Evolutionary conservation across 164 flowering plant genomes (phyloP), one percentile per base, ranked within the genome.

Genomic region (Kingdonia uniflora): DNA sequence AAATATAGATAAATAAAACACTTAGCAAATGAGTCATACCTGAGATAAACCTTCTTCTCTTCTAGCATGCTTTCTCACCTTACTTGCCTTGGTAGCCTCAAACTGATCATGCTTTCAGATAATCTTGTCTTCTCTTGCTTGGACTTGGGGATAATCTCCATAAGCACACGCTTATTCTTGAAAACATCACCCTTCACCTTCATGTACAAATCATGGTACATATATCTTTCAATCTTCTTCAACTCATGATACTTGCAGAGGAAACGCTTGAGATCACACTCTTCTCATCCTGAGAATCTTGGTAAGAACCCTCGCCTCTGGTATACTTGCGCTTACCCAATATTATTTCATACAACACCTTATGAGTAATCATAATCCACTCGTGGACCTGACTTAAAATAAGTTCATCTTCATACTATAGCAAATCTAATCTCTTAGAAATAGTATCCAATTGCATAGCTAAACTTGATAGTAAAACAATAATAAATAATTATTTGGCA

Each of bases 61-160:
- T n/a, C n/a, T n/a, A n/a, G n/a, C n/a, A n/a, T n/a, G n/a, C n/a
- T n/a, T n/a, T n/a, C n/a, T n/a, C n/a, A n/a, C n/a, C n/a, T n/a
- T n/a, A n/a, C n/a, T n/a, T n/a, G n/a, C n/a, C n/a, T n/a, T 85
- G 67, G 82, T 85, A 38, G 94, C 94, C 76, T 85, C 94, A 60
- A 85, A 85, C n/a, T n/a, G n/a, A n/a, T n/a, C n/a, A 62, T 85
- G 94, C 65, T n/a, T n/a, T 85, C 88, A 33, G 88, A 75, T 55
- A 85, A 55, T 56, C 94, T 76, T 0, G 86, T 84, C 71, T 82
- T 85, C 77, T 85, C 94, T 54, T 88, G 86, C 80, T 85, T 85
- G 0, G 88, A 72, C 62, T 85, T 85, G 75, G 82, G 94, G 58
- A 85, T 81, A 60, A 84, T 85, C 65, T 85, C 89, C 95, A 85